Percentiles rank a stretch among this genome's conserved stretches.
phyloP scores from a whole-genome alignment of 2,329 filamentous ascomycete genomes.

The Aspergillus oerlinghausenensis region DNA sequence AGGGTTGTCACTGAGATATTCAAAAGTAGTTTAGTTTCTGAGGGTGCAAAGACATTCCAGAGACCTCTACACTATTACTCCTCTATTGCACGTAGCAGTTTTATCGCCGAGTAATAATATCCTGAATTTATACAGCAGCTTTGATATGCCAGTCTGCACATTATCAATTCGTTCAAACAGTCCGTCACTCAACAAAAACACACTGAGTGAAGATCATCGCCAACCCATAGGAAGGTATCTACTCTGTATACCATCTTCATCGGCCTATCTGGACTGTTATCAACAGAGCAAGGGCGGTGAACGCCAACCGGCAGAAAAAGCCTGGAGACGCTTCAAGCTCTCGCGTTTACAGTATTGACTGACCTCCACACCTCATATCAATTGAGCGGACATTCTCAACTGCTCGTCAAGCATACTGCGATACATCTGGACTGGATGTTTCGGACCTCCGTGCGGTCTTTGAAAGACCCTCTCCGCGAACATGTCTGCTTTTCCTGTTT shows the following conservation, averaged over 20 bases:
- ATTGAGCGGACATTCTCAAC: background rate
- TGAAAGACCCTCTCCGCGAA: slow-evolving; percentile 29
- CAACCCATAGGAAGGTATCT: no score
- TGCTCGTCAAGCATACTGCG: background rate
- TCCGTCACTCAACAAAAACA: background rate
- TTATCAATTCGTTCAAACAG: background rate
- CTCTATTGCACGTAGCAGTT: background rate
- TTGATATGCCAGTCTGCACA: background rate
- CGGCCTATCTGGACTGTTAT: background rate
- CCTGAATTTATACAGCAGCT: background rate
- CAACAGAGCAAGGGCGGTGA: slow-evolving; percentile 9
- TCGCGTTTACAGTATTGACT: background rate
- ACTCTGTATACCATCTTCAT: background rate
- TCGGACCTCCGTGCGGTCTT: slow-evolving; percentile 33
- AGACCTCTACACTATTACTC: background rate
- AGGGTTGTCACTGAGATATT: background rate
- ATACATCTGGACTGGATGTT: slow-evolving; percentile 30
- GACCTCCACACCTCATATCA: background rate
- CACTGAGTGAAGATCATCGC: background rate
- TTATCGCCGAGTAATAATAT: background rate
- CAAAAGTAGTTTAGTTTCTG: background rate
- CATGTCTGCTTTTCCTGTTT: slow-evolving; percentile 36
- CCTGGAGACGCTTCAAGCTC: background rate
- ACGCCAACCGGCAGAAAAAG: slow-evolving; percentile 12
- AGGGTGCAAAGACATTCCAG: background rate